Base-by-base conservation (phyloP, 306 rosid species). In the Prunus mira region DNA sequence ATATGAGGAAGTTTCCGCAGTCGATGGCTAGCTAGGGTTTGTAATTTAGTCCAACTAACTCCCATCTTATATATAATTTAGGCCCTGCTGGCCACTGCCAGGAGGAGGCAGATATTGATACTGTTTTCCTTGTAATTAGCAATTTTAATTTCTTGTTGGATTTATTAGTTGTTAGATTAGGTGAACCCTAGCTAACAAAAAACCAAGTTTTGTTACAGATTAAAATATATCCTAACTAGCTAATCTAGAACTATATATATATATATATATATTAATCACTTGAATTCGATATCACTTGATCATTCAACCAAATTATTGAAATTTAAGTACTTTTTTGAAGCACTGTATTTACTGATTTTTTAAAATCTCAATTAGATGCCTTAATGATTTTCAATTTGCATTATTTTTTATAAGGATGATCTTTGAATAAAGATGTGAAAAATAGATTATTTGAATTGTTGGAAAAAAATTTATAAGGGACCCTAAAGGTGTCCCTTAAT, bases 81-180 rank as follows among this genome's bases (percentile, higher is more conserved):
- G 32, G n/a, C 63, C 64, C 72, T 4, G 54, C 51, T 32, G 46
- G n/a, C 46, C 67, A 30, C 32, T 2, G 20, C 5, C 12, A 28
- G 67, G 67, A 63, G 46, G 46, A 63, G 46, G 46, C 67, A 38
- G 27, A 65, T 34, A 51, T 54, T 70, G 9, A 22, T 69, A 50
- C 20, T 61, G 54, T 22, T 56, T 10, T 67, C 19, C 49, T 67
- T 67, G 69, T 74, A 17, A 50, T 73, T 66, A 13, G 75, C 83
- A 73, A 43, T 46, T 27, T 38, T 38, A 38, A 38, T 38, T 41
- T 66, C 64, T 27, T 67, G 46, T 73, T 79, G 60, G 70, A 67
- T 66, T 79, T 46, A 67, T 73, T 73, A 66, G 75, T 77, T 68
- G 75, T 68, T 45, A 68, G 74, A 67, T 58, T 57, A 47, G 70